Evolutionary conservation across 306 rosid genomes (phyloP).

Genomic region (Cotoneaster glaucophyllus): DNA sequence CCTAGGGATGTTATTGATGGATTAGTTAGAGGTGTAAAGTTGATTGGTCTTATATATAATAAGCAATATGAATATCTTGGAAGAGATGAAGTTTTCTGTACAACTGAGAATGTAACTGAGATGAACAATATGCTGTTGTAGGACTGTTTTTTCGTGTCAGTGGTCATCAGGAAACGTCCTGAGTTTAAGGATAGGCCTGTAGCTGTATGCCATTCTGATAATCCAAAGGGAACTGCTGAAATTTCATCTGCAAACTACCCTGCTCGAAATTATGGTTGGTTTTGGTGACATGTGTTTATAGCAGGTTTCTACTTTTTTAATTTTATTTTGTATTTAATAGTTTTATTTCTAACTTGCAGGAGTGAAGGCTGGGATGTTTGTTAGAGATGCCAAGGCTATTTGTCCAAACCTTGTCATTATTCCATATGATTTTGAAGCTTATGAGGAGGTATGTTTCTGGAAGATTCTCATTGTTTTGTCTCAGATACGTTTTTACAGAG

Average conservation of each 20-base stretch:
- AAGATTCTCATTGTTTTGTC: neutral
- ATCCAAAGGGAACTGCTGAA: conserved; percentile 86
- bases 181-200: conserved; percentile 72
- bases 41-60: neutral
- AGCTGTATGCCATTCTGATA: conserved; percentile 89
- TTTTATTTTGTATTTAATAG: conserved; percentile 2
- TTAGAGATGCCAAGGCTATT: conserved; percentile 78
- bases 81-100: conserved; percentile 2
- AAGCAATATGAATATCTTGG: conserved; percentile 5
- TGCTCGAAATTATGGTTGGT: conserved; percentile 83
- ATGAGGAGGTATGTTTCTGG: conserved; percentile 59
- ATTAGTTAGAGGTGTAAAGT: neutral
- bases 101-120: conserved; percentile 5
- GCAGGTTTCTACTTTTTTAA: neutral
- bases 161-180: conserved; percentile 63
- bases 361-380: conserved; percentile 86
- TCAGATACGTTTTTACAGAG: conserved; percentile 7
- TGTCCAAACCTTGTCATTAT: conserved; percentile 72
- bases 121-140: conserved; percentile 28
- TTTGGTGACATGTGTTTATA: conserved; percentile 15
- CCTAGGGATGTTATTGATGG: neutral
- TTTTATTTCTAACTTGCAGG: conserved; percentile 39
- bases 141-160: conserved; percentile 97
- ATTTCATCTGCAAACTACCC: conserved; percentile 97
- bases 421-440: conserved; percentile 90